These are phyloP conservation scores for Arthrinium puccinioides DNA, from an alignment of 2,329 filamentous ascomycete genomes.

Conservation along the genomic window DNA sequence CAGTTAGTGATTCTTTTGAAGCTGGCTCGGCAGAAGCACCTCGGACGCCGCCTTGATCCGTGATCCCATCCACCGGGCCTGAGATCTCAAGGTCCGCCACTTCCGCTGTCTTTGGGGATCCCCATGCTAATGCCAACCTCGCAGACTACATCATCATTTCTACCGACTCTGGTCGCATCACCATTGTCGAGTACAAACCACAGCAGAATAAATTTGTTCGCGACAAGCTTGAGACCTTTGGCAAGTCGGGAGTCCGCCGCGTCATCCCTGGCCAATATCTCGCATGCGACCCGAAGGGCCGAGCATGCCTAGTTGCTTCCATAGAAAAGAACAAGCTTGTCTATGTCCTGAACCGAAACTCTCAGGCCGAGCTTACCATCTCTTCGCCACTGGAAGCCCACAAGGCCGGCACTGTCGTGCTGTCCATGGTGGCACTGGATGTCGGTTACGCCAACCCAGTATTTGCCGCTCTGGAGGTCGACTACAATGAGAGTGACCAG, in stretches of 20 bases:
- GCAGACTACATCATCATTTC: constrained; percentile 93
- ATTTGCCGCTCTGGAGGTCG: constrained; percentile 89
- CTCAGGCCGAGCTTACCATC: constrained; percentile 90
- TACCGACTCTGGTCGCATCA: constrained; percentile 91
- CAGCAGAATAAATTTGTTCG: constrained; percentile 81
- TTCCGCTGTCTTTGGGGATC: constrained; percentile 4
- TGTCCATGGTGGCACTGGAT: constrained; percentile 81
- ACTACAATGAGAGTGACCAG: constrained; percentile 86
- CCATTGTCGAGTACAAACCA: constrained; percentile 86
- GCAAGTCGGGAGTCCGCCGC: constrained; percentile 89
- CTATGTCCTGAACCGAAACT: constrained; percentile 93
- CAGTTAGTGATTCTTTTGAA: constrained; percentile 66
- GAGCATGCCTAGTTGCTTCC: constrained; percentile 89
- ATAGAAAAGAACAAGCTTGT: constrained; percentile 99
- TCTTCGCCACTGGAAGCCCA: constrained; percentile 96
- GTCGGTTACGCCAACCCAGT: constrained; percentile 96
- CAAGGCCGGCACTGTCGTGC: constrained; percentile 83
- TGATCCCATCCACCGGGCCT: constrained; percentile 10
- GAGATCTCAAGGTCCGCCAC: constrained; percentile 7
- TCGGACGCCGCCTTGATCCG: constrained; percentile 15
- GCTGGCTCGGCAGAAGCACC: constrained; percentile 44
- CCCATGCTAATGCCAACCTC: constrained; percentile 11
- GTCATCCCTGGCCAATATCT: constrained; percentile 95
- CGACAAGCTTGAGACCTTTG: constrained; percentile 93
- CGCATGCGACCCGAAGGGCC: constrained; percentile 88